Base-by-base conservation (phyloP, 2,329 filamentous ascomycete genomes). In the Dactylellina parvicollis region DNA sequence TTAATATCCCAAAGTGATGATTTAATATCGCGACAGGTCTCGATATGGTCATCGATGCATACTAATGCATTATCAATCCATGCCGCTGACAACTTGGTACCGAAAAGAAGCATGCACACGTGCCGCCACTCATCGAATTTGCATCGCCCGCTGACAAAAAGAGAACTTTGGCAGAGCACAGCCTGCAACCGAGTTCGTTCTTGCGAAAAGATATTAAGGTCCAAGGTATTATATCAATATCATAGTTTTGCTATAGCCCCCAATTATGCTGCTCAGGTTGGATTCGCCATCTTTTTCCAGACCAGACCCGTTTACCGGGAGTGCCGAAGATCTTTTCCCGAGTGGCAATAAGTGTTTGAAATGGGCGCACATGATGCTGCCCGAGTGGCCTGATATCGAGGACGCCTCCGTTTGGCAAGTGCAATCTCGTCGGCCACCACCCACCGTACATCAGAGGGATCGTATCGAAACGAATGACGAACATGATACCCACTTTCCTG, bases 371-470 rank as follows among this genome's bases (percentile, higher is more conserved):
- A 34, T 46, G 42, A 42, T 66, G 50, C 50, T 42, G 61, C 61
- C 61, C 61, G 61, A 66, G 61, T 66, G 61, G 61, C 61, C 61
- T 66, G 61, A 66, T 66, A 66, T 50, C 50, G 32, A 44, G 52
- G 28, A 42, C 7, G 16, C 34, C 49, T 40, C 22, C 59, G 50
- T 38, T 26, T 38, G 52, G 40, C 55, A 34, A 42, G 26, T 61
- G 30, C 50, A 55, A 55, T 55, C 50, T 55, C 18, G 18, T 24
- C 16, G 7, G 4, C 20, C 20, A 24, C 42, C n/a, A 20, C 22
- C n/a, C 14, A 28, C 50, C 44, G 38, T 42, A 38, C 47, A 32
- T 30, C 38, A 14, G 38, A 18, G 9, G 57, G 46, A 50, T 24
- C 47, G 30, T 12, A 12, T 32, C 30, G 30, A 32, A 32, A 55